These are phyloP conservation scores for Ceratorhiza oryzae-sativae DNA, from an alignment of 1,284 basidiomycete genomes.

Conservation along the genomic window DNA sequence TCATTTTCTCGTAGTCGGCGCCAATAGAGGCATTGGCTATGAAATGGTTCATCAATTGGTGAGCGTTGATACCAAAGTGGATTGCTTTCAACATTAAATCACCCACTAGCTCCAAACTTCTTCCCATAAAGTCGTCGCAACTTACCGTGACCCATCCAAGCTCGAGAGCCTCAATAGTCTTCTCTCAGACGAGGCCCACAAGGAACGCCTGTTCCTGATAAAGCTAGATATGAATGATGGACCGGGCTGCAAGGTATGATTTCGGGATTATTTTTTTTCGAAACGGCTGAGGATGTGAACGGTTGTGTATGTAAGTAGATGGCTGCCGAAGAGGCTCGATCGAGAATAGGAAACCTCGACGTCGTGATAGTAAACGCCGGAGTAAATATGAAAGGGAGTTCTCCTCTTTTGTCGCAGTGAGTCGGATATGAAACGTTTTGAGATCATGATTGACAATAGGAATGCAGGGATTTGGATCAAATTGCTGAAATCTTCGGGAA, in stretches of 20 bases:
- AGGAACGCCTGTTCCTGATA: background rate
- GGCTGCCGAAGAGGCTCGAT: background rate
- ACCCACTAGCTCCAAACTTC: background rate
- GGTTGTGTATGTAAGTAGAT: background rate
- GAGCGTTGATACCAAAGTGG: background rate
- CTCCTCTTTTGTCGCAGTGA: background rate
- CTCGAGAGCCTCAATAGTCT: background rate
- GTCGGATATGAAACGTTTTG: background rate
- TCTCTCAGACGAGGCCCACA: background rate
- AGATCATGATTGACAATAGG: background rate
- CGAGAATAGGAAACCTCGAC: background rate
- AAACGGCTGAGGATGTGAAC: no score
- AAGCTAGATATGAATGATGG: background rate
- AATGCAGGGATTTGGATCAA: background rate
- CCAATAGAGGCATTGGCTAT: background rate
- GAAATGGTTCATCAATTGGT: background rate
- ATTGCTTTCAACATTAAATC: background rate
- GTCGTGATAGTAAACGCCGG: slow-evolving; percentile 8
- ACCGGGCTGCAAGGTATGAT: background rate
- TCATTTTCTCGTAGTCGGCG: background rate
- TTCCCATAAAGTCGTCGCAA: background rate
- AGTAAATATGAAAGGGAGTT: background rate
- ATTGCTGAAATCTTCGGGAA: background rate
- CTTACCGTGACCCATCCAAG: slow-evolving; percentile 11
- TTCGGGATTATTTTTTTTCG: background rate